Evolutionary conservation across 2,329 filamentous ascomycete genomes (phyloP).

Genomic region (Rhynchosporium secalis): DNA sequence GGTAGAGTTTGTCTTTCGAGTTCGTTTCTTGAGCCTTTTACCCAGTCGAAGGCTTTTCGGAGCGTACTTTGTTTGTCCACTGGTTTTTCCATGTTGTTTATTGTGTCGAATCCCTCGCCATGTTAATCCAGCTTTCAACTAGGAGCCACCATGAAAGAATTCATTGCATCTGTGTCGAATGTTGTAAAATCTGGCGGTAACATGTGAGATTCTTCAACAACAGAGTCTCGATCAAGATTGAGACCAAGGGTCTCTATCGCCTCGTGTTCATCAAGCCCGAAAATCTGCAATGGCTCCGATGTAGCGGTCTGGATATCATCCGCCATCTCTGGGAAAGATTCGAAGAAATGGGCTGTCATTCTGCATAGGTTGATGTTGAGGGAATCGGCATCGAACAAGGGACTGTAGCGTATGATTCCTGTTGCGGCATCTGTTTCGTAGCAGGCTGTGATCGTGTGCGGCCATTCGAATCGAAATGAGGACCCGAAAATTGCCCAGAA

Average conservation of each 20-base stretch:
- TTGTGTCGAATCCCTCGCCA: not conserved
- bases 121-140: not conserved
- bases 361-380: slow-evolving; percentile 1
- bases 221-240: not conserved
- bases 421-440: not conserved
- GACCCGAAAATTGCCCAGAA: slow-evolving; percentile 10
- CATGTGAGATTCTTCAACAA: not conserved
- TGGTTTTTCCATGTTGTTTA: no score
- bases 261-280: not conserved
- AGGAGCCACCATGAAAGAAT: not conserved
- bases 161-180: not conserved
- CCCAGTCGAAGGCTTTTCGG: no score
- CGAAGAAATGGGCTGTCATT: slow-evolving; percentile 8
- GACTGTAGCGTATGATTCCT: slow-evolving; percentile 5
- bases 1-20: no score
- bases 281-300: slow-evolving; percentile 4
- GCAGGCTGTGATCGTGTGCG: slow-evolving; percentile 4
- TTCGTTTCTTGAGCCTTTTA: no score
- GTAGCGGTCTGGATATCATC: slow-evolving; percentile 1
- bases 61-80: no score
- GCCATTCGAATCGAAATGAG: slow-evolving; percentile 9
- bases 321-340: slow-evolving; percentile 1
- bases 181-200: not conserved
- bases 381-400: not conserved
- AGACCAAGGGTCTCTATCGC: not conserved